Evolutionary conservation across 768 basidiomycete species (phyloP), one percentile per base, ranked within the genome.

Genomic region (Serendipita vermifera): DNA sequence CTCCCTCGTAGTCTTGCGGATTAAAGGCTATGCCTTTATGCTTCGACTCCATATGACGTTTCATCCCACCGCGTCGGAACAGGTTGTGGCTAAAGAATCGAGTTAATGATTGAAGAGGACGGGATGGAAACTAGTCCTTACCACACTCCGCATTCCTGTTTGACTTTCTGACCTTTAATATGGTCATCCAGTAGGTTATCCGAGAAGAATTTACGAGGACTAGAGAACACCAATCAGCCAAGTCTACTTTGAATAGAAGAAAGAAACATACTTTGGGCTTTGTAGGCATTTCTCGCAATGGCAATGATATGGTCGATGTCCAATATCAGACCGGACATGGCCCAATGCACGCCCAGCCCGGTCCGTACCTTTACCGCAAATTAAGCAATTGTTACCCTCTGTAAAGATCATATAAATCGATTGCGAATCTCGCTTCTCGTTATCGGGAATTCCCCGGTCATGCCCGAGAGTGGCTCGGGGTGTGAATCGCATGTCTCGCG

Each of bases 391-490:
- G 24, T 51, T 51, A 51, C 27, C 32, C 46, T 51, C 46, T 7
- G 46, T 51, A 26, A 51, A 51, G 46, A 51, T 22, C 46, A 51
- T 51, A 29, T 51, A 51, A 31, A 51, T 51, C 17, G 46, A 51
- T 3, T 51, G 46, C 24, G 46, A 15, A 51, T 51, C 46, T 7
- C 46, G 17, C 26, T 20, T 7, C 11, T 5, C 46, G 17, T 3
- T 51, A 22, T 51, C 46, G n/a, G n/a, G n/a, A n/a, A n/a, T n/a
- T n/a, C n/a, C n/a, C n/a, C n/a, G n/a, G n/a, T n/a, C n/a, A n/a
- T n/a, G n/a, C n/a, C n/a, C 9, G 15, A 22, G 3, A 15, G 20
- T 31, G 46, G 5, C 13, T 7, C 46, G 17, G 5, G 46, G 29
- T n/a, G 24, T 31, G 46, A 51, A 51, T 31, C 46, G 9, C 1